Conservation (phyloP, 2,329 filamentous ascomycete genomes). For the Colletotrichum spaethianum region DNA sequence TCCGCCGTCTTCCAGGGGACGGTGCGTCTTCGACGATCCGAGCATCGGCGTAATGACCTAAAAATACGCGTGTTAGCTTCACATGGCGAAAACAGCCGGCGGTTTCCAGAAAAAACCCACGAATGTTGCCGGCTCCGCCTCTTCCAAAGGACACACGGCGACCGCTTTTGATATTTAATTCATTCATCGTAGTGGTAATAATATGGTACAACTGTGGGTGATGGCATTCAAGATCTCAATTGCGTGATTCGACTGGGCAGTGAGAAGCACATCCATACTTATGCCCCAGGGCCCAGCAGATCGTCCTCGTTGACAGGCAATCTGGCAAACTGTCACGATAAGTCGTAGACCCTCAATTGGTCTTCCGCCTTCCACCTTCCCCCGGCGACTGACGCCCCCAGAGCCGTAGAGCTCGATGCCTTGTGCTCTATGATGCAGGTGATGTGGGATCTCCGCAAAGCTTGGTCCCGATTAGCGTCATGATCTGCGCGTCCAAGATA, state of each 20-base stretch:
- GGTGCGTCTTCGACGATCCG: not conserved
- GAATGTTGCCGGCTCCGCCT: slow-evolving; percentile 32
- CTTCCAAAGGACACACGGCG: slow-evolving; percentile 20
- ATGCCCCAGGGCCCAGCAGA: not conserved
- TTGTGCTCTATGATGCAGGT: not conserved
- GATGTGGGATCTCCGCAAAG: slow-evolving; percentile 14
- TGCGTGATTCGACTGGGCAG: not conserved
- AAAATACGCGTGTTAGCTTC: not conserved
- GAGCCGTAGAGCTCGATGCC: not conserved
- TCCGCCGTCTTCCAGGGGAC: not conserved
- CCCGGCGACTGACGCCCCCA: not conserved
- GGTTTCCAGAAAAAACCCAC: not conserved
- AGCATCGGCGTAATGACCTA: slow-evolving; percentile 24
- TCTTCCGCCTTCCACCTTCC: not conserved
- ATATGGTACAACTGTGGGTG: not conserved
- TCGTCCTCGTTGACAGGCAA: not conserved
- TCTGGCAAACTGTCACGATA: not conserved
- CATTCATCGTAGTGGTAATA: slow-evolving; percentile 7
- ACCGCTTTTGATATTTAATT: slow-evolving; percentile 15
- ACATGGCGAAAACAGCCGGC: not conserved
- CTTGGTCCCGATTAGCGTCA: slow-evolving; percentile 5
- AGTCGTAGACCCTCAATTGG: slow-evolving; percentile 5
- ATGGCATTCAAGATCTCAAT: not conserved
- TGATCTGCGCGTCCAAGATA: slow-evolving; percentile 20
- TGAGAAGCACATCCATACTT: not conserved